phyloP scores from a whole-genome alignment of 306 rosid species.

The Pueraria montana region DNA sequence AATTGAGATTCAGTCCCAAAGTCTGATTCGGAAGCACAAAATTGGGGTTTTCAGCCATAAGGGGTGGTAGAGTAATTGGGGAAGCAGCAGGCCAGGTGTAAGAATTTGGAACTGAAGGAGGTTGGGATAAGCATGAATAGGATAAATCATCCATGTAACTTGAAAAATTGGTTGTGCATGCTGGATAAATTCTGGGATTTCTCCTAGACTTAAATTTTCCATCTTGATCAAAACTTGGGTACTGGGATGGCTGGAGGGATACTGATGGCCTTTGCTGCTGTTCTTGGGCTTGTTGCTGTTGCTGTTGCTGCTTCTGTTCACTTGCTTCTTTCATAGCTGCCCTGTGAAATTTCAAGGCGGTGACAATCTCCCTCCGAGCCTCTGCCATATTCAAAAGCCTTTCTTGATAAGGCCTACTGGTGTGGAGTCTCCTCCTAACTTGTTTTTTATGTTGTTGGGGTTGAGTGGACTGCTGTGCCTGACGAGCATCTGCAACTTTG shows the following conservation, averaged over 20 bases:
- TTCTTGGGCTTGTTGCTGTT: constrained; percentile 51
- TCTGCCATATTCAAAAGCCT: constrained; percentile 91
- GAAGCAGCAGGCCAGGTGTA: constrained; percentile 57
- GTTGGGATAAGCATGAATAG: constrained; percentile 46
- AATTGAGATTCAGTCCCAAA: constrained; percentile 87
- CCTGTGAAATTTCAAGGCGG: constrained; percentile 91
- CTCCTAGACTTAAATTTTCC: constrained; percentile 64
- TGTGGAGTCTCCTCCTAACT: constrained; percentile 82
- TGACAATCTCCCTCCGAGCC: constrained; percentile 90
- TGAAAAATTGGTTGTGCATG: constrained; percentile 57
- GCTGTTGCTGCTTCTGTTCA: constrained; percentile 67
- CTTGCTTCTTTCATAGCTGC: constrained; percentile 87
- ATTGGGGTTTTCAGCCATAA: constrained; percentile 60
- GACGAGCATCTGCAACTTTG: constrained; percentile 50
- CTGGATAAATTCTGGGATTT: constrained; percentile 65
- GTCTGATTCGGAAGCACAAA: constrained; percentile 75
- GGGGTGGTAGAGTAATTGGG: constrained; percentile 55
- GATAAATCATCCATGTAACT: constrained; percentile 52
- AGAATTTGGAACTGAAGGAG: constrained; percentile 48
- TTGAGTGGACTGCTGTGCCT: constrained; percentile 48
- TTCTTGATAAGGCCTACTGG: constrained; percentile 79
- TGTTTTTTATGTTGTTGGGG: constrained; percentile 75
- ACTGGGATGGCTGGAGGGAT: constrained; percentile 45
- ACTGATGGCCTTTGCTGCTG: constrained; percentile 44
- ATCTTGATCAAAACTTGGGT: constrained; percentile 61